Evolutionary conservation across 305 asterid species (phyloP), one percentile per base, ranked within the genome.

Genomic region (Fraxinus platypoda): DNA sequence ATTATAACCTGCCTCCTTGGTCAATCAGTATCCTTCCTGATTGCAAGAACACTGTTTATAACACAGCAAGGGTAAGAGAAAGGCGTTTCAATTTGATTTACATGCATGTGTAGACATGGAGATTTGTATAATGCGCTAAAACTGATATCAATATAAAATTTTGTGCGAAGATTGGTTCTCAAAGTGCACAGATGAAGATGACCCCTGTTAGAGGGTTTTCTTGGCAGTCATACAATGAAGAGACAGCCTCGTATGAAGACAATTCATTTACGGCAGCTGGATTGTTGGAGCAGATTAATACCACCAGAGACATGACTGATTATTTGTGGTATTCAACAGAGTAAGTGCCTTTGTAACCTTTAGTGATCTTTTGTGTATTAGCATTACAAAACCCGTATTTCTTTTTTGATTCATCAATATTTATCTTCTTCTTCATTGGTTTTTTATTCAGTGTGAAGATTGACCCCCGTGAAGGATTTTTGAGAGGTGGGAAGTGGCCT

Each of bases 21-120:
- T 96, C 99, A 49, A 94, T 96, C 83, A 96, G 99, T 90, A 93
- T 96, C 79, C 99, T 96, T 88, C 99, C 99, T 0, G 97, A 93
- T 83, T 96, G 99, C 99, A 94, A 89, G 88, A 85, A 94, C 92
- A 93, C 98, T 12, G 97, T 96, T 46, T 96, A 92, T 81, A 96
- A 96, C 84, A 96, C 99, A 59, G 99, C 98, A 83, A 90, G 98
- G 93, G 99, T 96, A 89, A 90, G 97, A 28, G 77, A 84, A 81
- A 84, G 6, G 37, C 19, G 28, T 33, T 30, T 31, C 41, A 37
- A 13, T 33, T 78, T 75, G 64, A 34, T 43, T 49, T 74, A 74
- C 38, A 62, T 13, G 57, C 30, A 71, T 1, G 13, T 17, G 8
- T 13, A 34, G 17, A 72, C 30, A 6, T 17, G 52, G 34, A 70